Evolutionary conservation across 805 yeast genomes (phyloP).

Genomic region (Myxozyma mucilagina): DNA sequence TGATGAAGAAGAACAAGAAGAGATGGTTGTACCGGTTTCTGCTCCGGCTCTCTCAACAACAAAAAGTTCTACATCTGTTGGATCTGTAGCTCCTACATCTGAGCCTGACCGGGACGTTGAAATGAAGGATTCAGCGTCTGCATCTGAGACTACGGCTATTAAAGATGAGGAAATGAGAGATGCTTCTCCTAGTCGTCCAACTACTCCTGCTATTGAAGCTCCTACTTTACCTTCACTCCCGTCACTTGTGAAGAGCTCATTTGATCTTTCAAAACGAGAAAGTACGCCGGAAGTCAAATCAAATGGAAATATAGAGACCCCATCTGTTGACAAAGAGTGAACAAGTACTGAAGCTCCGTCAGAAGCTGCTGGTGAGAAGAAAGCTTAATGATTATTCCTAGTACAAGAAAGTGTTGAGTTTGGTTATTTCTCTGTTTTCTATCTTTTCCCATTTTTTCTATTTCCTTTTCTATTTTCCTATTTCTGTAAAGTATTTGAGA

Average conservation of each 20-base stretch:
- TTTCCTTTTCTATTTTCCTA: no score
- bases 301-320: not conserved
- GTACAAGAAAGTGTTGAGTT: no score
- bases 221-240: not conserved
- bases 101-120: constrained; percentile 6
- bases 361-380: not conserved
- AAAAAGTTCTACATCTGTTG: not conserved
- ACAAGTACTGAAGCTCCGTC: not conserved
- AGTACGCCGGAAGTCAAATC: not conserved
- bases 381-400: not conserved
- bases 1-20: constrained; percentile 28
- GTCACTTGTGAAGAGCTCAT: not conserved
- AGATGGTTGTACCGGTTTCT: not conserved
- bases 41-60: not conserved
- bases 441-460: no score
- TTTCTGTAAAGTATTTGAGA: no score
- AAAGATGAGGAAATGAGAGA: constrained; percentile 17
- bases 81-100: not conserved
- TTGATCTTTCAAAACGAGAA: not conserved
- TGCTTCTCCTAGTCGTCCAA: not conserved
- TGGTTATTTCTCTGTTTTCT: no score
- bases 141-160: constrained; percentile 3
- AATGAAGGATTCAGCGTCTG: constrained; percentile 2
- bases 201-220: not conserved
- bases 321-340: no score